phyloP scores from a whole-genome alignment of 2,329 filamentous ascomycete species.

The Penicillium sp. region DNA sequence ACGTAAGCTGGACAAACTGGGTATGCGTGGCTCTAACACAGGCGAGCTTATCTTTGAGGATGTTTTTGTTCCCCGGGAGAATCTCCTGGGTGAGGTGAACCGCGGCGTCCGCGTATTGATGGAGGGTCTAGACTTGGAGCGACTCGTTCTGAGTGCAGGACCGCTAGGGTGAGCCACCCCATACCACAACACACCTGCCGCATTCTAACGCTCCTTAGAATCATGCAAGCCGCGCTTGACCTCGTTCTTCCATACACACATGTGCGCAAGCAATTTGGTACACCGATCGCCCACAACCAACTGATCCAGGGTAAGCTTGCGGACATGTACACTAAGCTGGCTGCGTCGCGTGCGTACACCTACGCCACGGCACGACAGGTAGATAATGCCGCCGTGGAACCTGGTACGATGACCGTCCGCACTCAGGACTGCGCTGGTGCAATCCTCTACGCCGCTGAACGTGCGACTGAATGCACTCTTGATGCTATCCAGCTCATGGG shows the following conservation, averaged over 20 bases:
- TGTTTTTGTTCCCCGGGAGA: constrained; percentile 81
- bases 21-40: constrained; percentile 96
- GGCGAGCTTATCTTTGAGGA: constrained; percentile 89
- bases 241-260: constrained; percentile 85
- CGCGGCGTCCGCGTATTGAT: constrained; percentile 86
- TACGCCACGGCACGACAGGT: constrained; percentile 76
- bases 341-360: constrained; percentile 81
- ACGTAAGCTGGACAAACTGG: constrained; percentile 93
- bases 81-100: constrained; percentile 77
- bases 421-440: constrained; percentile 94
- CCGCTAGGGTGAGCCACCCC: constrained; percentile 63
- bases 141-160: constrained; percentile 85
- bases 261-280: constrained; percentile 81
- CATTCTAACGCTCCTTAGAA: constrained; percentile 37
- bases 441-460: constrained; percentile 88
- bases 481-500: constrained; percentile 91
- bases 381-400: constrained; percentile 62
- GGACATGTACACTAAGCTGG: constrained; percentile 95
- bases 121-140: constrained; percentile 92
- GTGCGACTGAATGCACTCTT: constrained; percentile 76
- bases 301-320: constrained; percentile 88
- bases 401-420: constrained; percentile 51
- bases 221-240: constrained; percentile 92
- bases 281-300: constrained; percentile 86
- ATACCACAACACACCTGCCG: neutral